Base-by-base conservation (phyloP, 2,329 filamentous ascomycete species). In the Plectosphaerella cucumerina region DNA sequence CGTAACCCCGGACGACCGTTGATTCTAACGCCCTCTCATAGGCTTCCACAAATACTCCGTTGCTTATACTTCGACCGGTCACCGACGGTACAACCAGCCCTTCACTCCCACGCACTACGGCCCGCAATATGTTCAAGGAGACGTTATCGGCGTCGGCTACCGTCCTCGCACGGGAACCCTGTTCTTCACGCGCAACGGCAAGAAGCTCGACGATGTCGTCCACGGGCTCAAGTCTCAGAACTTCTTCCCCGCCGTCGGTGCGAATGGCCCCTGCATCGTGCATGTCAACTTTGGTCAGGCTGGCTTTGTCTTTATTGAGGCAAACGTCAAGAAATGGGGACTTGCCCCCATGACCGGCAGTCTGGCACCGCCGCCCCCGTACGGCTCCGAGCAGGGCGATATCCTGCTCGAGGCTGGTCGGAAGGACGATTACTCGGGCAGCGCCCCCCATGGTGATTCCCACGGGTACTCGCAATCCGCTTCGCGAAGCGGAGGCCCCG, bases 291-390 rank as follows among this genome's bases (percentile, higher is more conserved):
- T 99, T 67, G 94, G 94, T 8, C 94, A 99, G 67, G 90, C 94
- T 64, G 94, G 94, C 33, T 99, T 97, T 65, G 94, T 99, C 46
- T 99, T 97, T 65, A 97, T 99, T 60, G 94, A 99, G 71, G 94
- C 93, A 55, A 99, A 99, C 63, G 94, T 99, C 54, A 99, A 99
- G 83, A 99, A 97, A 77, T 99, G 94, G 94, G 94, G 94, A 2
- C 76, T 99, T 50, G 94, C 94, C 45, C 94, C 94, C 5, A 95
- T 95, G 81, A 97, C 90, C 2, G 94, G 94, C 53, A 96, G 90
- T 62, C 78, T 99, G 53, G 94, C 94, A 23, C 94, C 94, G 15
- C 94, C 94, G 42, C 94, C 94, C 47, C 94, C 94, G 2, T 99
- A 99, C 65, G 94, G 94, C 45, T 96, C 90, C 56, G 94, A 97